A percentile compares a stretch with the other conserved stretches of the same genome.
These are phyloP conservation scores for Trematosphaeria pertusa DNA, from an alignment of 2,329 filamentous ascomycete species.

Conservation along the genomic window DNA sequence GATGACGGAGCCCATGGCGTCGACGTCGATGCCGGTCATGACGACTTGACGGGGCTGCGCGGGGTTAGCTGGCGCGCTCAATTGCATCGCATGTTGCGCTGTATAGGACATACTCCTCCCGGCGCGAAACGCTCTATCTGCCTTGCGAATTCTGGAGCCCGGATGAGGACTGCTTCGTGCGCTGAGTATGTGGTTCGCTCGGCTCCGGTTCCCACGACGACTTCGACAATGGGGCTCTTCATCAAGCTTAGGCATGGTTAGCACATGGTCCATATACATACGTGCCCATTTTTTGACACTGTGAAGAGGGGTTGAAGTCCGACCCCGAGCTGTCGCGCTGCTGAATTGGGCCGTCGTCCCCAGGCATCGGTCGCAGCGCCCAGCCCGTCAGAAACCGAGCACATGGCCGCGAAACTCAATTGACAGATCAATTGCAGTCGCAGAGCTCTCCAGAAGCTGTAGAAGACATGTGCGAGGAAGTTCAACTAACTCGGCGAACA, in stretches of 20 bases:
- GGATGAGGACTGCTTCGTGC: conserved; percentile 77
- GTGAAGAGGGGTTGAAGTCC: too few species aligned
- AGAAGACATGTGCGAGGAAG: not conserved
- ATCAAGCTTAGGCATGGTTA: conserved; percentile 48
- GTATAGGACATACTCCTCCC: conserved; percentile 62
- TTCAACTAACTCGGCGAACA: conserved; percentile 54
- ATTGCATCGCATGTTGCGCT: not conserved
- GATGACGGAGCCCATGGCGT: conserved; percentile 79
- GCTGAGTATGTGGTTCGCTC: conserved; percentile 71
- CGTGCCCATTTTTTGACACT: too few species aligned
- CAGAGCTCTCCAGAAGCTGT: not conserved
- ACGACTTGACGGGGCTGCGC: conserved; percentile 69
- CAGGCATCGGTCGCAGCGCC: too few species aligned
- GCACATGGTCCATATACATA: not conserved
- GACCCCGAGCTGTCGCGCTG: not conserved
- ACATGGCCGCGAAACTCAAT: not conserved
- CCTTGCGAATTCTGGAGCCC: conserved; percentile 77
- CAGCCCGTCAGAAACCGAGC: not conserved
- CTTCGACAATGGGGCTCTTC: conserved; percentile 56
- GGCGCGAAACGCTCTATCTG: conserved; percentile 67
- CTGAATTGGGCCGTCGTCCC: not conserved
- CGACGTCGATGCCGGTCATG: conserved; percentile 71
- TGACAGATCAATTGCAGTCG: conserved; percentile 1
- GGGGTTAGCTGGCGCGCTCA: not conserved
- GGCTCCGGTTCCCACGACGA: conserved; percentile 59